phyloP scores from a whole-genome alignment of 495 filamentous ascomycete genomes.

The Ramalina peruviana region DNA sequence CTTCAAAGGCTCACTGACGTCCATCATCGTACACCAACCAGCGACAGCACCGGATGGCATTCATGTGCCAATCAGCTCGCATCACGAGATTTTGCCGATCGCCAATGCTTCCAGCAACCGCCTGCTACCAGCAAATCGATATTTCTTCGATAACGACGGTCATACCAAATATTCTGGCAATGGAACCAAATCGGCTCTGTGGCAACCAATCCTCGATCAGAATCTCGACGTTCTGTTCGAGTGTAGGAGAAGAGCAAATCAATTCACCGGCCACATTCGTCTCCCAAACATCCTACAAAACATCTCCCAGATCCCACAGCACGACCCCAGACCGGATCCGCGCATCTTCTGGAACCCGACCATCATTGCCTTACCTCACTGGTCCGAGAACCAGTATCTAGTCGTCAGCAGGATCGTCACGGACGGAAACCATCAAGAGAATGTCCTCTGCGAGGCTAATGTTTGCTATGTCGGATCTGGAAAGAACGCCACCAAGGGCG shows the following conservation, averaged over 20 bases:
- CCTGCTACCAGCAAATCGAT: slow-evolving; percentile 15
- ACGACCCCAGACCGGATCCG: slow-evolving; percentile 10
- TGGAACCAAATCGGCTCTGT: neutral
- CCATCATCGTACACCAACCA: slow-evolving; percentile 11
- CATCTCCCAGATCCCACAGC: slow-evolving; percentile 21
- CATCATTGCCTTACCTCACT: slow-evolving; percentile 25
- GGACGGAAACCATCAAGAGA: slow-evolving; percentile 24
- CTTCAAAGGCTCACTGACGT: slow-evolving; percentile 4
- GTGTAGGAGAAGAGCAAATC: slow-evolving; percentile 19
- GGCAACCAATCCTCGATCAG: slow-evolving; percentile 11
- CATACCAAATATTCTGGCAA: neutral
- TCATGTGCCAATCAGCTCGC: slow-evolving; percentile 10
- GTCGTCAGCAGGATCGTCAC: slow-evolving; percentile 24
- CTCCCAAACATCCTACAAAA: slow-evolving; percentile 21
- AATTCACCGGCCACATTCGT: slow-evolving; percentile 21
- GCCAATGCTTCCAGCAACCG: slow-evolving; percentile 14
- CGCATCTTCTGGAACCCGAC: slow-evolving; percentile 29
- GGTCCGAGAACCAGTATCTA: slow-evolving; percentile 27
- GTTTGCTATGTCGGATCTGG: slow-evolving; percentile 18
- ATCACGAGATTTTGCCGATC: slow-evolving; percentile 9
- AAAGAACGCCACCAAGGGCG: slow-evolving; percentile 9
- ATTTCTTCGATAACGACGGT: slow-evolving; percentile 10
- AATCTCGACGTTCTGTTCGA: slow-evolving; percentile 18
- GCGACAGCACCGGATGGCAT: slow-evolving; percentile 13
- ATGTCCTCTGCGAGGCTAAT: slow-evolving; percentile 27